Evolutionary conservation across 768 basidiomycete genomes (phyloP).

Genomic region (Russula dissimulans): DNA sequence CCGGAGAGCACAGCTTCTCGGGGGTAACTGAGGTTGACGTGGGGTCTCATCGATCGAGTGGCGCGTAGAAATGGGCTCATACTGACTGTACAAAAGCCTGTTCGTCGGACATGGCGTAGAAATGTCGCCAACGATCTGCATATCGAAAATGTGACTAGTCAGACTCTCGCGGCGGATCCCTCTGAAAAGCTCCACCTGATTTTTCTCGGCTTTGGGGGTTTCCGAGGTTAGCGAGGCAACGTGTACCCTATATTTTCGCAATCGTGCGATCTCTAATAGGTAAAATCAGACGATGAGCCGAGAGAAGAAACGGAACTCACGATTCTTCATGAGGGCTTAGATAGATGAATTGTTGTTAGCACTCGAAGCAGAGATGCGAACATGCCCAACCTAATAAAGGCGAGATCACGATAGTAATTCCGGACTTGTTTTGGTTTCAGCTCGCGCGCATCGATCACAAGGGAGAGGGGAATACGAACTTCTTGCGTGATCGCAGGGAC

Average conservation of each 20-base stretch:
- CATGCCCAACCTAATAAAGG: conserved; percentile 54
- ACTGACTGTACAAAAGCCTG: conserved; percentile 65
- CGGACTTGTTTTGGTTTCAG: conserved; percentile 29
- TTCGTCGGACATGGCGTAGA: conserved; percentile 46
- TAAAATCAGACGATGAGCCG: background rate
- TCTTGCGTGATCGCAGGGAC: conserved; percentile 62
- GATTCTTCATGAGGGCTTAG: conserved; percentile 75
- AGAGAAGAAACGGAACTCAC: conserved; percentile 30
- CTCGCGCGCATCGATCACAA: background rate
- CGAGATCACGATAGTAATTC: conserved; percentile 67
- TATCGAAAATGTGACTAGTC: background rate
- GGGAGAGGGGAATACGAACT: conserved; percentile 28
- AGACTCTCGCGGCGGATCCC: background rate
- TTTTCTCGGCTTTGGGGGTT: conserved; percentile 43
- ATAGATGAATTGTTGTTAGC: background rate
- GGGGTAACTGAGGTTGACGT: conserved; percentile 50
- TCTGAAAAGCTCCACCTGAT: conserved; percentile 32
- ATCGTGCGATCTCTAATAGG: conserved; percentile 49
- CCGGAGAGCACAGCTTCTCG: conserved; percentile 51
- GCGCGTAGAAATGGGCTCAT: background rate
- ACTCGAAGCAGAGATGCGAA: background rate
- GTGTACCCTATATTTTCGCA: conserved; percentile 44
- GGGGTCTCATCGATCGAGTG: background rate
- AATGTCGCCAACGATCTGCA: conserved; percentile 55
- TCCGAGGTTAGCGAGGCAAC: conserved; percentile 64